Evolutionary conservation across 1,284 basidiomycete genomes (phyloP).

Genomic region (Entoloma clypeatum): DNA sequence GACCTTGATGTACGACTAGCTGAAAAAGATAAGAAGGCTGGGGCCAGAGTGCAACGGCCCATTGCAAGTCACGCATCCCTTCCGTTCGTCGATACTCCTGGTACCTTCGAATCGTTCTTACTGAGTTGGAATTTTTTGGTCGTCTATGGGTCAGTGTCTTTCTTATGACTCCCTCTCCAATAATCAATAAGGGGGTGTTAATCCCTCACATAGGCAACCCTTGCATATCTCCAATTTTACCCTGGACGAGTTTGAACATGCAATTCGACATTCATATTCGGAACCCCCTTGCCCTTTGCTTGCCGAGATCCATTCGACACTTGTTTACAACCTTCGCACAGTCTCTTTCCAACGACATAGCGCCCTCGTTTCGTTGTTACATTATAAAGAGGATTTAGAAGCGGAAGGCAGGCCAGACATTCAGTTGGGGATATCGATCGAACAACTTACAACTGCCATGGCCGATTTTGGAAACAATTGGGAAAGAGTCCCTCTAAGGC

Average conservation of each 20-base stretch:
- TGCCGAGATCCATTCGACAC: constrained; percentile 83
- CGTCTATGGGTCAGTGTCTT: constrained; percentile 74
- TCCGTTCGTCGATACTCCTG: constrained; percentile 71
- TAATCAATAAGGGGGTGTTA: constrained; percentile 10
- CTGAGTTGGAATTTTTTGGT: constrained; percentile 92
- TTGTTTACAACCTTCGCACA: constrained; percentile 88
- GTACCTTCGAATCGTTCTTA: constrained; percentile 81
- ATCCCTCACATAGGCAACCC: constrained; percentile 57
- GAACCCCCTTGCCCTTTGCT: constrained; percentile 78
- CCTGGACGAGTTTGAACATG: constrained; percentile 90
- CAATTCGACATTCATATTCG: constrained; percentile 71
- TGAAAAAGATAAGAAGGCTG: constrained; percentile 76
- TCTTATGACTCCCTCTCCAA: constrained; percentile 1
- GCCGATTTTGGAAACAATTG: constrained; percentile 76
- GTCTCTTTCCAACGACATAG: constrained; percentile 67
- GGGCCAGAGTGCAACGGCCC: constrained; percentile 68
- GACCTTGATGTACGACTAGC: constrained; percentile 77
- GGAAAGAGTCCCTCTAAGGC: constrained; percentile 70
- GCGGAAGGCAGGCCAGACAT: constrained; percentile 36
- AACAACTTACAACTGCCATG: constrained; percentile 59
- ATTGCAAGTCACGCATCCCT: constrained; percentile 57
- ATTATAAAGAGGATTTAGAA: constrained; percentile 40
- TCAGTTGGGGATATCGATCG: constrained; percentile 52
- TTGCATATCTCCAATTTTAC: constrained; percentile 88
- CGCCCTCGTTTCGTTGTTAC: constrained; percentile 62